Evolutionary conservation across 2,329 filamentous ascomycete genomes (phyloP), one percentile per base, ranked within the genome.

Genomic region (Hypoxylon sp.): DNA sequence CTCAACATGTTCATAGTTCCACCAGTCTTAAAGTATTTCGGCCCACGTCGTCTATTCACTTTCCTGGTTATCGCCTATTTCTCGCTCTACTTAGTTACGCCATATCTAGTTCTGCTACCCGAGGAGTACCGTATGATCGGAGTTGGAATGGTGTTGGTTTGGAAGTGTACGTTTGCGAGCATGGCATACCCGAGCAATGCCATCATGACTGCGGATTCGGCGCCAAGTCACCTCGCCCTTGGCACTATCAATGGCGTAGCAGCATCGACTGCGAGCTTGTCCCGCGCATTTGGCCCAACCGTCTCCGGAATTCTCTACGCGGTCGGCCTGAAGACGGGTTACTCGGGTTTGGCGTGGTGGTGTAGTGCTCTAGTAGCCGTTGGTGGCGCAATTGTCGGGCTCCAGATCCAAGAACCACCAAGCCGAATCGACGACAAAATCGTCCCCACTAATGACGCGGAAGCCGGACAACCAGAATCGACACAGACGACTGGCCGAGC

Each of bases 281-380:
- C 91, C 79, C 89, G 96, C 61, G 94, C 94, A 0, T 91, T 98
- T 69, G 95, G 95, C 0, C 96, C 96, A 1, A 95, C 93, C 0
- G 83, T 98, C 2, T 97, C 95, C 2, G 96, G 96, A 1, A 83
- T 94, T 30, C 86, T 98, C 25, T 97, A 97, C 80, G 89, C 94
- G 3, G 84, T 91, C 58, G 96, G 96, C 56, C 86, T 97, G 37
- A 86, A 90, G 72, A 86, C 90, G 6, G 94, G 95, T 37, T 95
- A 94, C 78, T 95, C 94, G 3, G 94, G 94, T 20, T 85, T 98
- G 35, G 92, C 94, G 0, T 99, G 96, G 95, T 99, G 96, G 96
- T 90, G 90, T 69, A 95, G 91, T 72, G 93, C 92, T 7, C 75
- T 92, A 2, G 89, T 98, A 33, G 93, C 94, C 35, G 81, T 93